Evolutionary conservation across 2,329 filamentous ascomycete species (phyloP).

Genomic region (Cladophialophora carrionii): DNA sequence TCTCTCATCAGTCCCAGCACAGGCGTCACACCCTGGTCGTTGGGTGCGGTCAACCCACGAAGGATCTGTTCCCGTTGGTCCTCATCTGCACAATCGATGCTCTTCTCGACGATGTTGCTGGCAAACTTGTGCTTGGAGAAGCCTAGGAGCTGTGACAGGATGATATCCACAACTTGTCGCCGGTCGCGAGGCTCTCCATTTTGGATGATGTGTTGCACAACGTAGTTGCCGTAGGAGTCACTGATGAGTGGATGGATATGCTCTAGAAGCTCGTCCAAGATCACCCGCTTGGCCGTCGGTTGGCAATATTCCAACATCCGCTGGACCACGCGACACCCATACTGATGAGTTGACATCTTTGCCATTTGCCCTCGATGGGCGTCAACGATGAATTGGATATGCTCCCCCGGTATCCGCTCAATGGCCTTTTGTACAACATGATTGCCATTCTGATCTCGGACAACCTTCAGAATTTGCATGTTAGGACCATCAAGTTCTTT

Average conservation of each 20-base stretch:
- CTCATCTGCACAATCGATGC: slow-evolving; percentile 71
- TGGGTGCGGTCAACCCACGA: slow-evolving; percentile 61
- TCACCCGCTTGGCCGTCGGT: slow-evolving; percentile 68
- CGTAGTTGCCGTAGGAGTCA: slow-evolving; percentile 94
- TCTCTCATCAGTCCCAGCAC: slow-evolving; percentile 81
- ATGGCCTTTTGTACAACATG: slow-evolving; percentile 96
- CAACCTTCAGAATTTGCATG: slow-evolving; percentile 72
- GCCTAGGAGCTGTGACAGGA: slow-evolving; percentile 70
- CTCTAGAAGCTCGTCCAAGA: slow-evolving; percentile 77
- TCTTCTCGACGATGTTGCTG: slow-evolving; percentile 96
- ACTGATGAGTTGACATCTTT: slow-evolving; percentile 74
- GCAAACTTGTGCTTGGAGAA: slow-evolving; percentile 95
- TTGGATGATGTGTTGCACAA: slow-evolving; percentile 87
- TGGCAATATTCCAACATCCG: slow-evolving; percentile 83
- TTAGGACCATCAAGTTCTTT: slow-evolving; percentile 86
- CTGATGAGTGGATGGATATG: slow-evolving; percentile 73
- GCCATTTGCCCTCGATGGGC: slow-evolving; percentile 76
- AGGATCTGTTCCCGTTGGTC: slow-evolving; percentile 73
- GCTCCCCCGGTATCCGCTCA: slow-evolving; percentile 72
- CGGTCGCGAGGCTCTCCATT: slow-evolving; percentile 75
- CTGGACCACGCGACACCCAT: slow-evolving; percentile 91
- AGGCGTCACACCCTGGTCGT: slow-evolving; percentile 68
- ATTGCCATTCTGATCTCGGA: slow-evolving; percentile 89
- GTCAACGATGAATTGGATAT: slow-evolving; percentile 83
- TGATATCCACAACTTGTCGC: slow-evolving; percentile 70